These are phyloP conservation scores for Calonectria pseudoreteaudii DNA, from an alignment of 2,329 filamentous ascomycete species.

Conservation along the genomic window DNA sequence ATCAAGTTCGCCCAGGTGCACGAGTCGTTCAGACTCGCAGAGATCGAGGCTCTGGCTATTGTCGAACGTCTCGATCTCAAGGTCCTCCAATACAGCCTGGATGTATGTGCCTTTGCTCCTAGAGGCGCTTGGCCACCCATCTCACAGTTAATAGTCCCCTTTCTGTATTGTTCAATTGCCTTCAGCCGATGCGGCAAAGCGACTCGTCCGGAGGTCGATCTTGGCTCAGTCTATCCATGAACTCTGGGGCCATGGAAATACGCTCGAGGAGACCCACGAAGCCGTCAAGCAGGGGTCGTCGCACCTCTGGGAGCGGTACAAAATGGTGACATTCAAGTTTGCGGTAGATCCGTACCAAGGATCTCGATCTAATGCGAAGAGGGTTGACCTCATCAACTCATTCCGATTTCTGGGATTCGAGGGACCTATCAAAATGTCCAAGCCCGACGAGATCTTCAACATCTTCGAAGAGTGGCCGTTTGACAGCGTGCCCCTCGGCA, in stretches of 20 bases:
- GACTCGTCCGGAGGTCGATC: slow-evolving; percentile 81
- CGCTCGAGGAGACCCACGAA: slow-evolving; percentile 76
- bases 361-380: slow-evolving; percentile 71
- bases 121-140: slow-evolving; percentile 23
- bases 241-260: slow-evolving; percentile 82
- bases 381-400: slow-evolving; percentile 82
- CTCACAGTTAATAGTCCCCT: slow-evolving; percentile 73
- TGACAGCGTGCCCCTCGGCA: slow-evolving; percentile 59
- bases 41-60: slow-evolving; percentile 83
- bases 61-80: slow-evolving; percentile 75
- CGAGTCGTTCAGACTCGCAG: slow-evolving; percentile 88
- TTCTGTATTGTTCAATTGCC: slow-evolving; percentile 82
- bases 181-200: slow-evolving; percentile 72
- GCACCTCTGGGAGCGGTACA: slow-evolving; percentile 76
- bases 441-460: slow-evolving; percentile 79
- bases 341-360: slow-evolving; percentile 85
- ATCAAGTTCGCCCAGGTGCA: slow-evolving; percentile 91
- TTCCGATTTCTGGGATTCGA: slow-evolving; percentile 83
- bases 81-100: slow-evolving; percentile 78
- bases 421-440: slow-evolving; percentile 81
- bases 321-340: slow-evolving; percentile 81
- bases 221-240: slow-evolving; percentile 87
- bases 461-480: slow-evolving; percentile 85
- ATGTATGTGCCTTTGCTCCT: slow-evolving; percentile 66
- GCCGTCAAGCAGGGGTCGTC: slow-evolving; percentile 70